Evolutionary conservation across 2,329 filamentous ascomycete genomes (phyloP), one percentile per base, ranked within the genome.

Genomic region (Clarireedia paspali): DNA sequence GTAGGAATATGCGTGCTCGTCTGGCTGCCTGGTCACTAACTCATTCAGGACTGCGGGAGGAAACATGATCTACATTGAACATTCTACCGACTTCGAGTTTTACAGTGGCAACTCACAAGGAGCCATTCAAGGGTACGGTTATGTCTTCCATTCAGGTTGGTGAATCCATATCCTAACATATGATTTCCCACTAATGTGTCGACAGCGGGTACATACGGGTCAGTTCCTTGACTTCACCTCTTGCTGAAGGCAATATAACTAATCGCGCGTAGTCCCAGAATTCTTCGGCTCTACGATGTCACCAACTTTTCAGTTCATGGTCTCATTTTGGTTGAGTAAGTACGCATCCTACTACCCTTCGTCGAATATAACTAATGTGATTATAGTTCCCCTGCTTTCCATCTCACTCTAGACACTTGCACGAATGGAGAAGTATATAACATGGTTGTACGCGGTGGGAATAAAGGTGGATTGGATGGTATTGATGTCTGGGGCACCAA

Each of bases 401-500:
- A 81, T 62, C 73, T 80, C 50, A 70, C 70, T 9, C 62, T 81
- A 55, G 75, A 79, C 59, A 78, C 74, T 4, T 78, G 74, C 64
- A 68, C 69, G 15, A 75, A 77, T 61, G 78, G 77, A 12, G 78
- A 81, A 63, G 66, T 79, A 3, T 81, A 80, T 66, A 81, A 81
- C 17, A 73, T 81, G 73, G 75, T 74, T 7, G 77, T 82, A 55
- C 75, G 77, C 4, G 78, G 78, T 46, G 78, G 72, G 3, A 71
- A 80, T 55, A 65, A 69, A 57, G 78, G 78, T 48, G 77, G 77
- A 47, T 67, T 82, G 5, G 80, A 83, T 63, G 81, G 80, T 3
- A 73, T 83, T 55, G 77, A 82, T 63, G 72, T 82, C 4, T 79
- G 73, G 70, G 73, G 74, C 12, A 73, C 67, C 46, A 82, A 83